Evolutionary conservation across 345 rosid species (phyloP).

Genomic region (Noccaea caerulescens): DNA sequence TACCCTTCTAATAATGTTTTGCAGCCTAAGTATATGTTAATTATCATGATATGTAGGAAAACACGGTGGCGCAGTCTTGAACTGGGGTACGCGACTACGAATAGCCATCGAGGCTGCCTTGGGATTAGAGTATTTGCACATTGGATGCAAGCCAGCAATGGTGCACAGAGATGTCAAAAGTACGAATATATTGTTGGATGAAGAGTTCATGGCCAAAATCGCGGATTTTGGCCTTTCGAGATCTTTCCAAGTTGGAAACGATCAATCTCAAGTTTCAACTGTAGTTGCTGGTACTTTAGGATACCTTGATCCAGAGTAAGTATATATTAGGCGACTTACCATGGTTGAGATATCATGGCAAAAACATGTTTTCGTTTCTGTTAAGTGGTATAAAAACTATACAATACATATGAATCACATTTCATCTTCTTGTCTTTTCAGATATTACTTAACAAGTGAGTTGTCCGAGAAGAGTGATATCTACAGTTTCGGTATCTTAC

Average conservation of each 20-base stretch:
- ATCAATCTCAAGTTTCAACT: constrained; percentile 31
- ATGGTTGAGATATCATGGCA: background rate
- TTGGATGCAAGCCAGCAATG: constrained; percentile 39
- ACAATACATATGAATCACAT: constrained; percentile 1
- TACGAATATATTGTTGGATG: constrained; percentile 43
- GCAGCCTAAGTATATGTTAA: background rate
- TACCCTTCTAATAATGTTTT: background rate
- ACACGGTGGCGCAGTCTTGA: constrained; percentile 21
- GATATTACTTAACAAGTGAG: constrained; percentile 39
- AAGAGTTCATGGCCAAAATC: constrained; percentile 52
- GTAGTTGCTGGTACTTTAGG: constrained; percentile 40
- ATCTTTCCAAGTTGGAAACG: constrained; percentile 27
- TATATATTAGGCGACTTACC: background rate
- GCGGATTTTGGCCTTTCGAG: constrained; percentile 40
- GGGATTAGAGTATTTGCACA: constrained; percentile 42
- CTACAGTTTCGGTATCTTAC: constrained; percentile 55
- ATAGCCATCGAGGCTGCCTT: constrained; percentile 56
- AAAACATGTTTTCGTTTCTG: background rate
- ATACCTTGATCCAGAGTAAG: constrained; percentile 43
- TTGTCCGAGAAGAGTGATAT: constrained; percentile 55
- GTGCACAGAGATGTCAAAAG: constrained; percentile 40
- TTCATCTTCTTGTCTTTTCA: constrained; percentile 2
- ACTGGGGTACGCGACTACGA: constrained; percentile 46
- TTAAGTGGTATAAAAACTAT: background rate
- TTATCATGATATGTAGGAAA: constrained; percentile 24